These are phyloP conservation scores for Lactarius deliciosus DNA, from an alignment of 768 basidiomycete species.

Conservation along the genomic window DNA sequence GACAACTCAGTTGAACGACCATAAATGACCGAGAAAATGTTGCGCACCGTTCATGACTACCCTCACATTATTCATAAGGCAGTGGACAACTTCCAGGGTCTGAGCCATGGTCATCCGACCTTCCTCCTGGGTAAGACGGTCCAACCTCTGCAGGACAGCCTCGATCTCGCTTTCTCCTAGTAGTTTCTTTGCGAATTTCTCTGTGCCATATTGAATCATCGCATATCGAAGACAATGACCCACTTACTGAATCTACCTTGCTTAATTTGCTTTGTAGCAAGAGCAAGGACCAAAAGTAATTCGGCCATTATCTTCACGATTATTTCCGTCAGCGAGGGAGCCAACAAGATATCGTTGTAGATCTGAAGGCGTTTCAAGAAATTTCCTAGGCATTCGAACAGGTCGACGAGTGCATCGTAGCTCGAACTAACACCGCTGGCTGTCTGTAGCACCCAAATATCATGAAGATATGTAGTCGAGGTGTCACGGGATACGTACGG, in stretches of 20 bases:
- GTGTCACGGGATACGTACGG: too few relatives aligned
- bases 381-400: not conserved
- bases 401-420: not conserved
- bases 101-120: not conserved
- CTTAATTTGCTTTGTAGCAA: not conserved
- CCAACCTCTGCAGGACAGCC: not conserved
- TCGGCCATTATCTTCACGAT: not conserved
- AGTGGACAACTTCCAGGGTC: not conserved
- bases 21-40: too few relatives aligned
- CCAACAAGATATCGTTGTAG: not conserved
- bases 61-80: too few relatives aligned
- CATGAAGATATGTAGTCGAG: not conserved
- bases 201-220: not conserved
- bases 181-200: not conserved
- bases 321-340: not conserved
- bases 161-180: conserved; percentile 1
- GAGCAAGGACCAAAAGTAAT: not conserved
- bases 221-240: not conserved
- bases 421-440: not conserved
- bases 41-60: too few relatives aligned
- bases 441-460: not conserved
- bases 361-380: not conserved
- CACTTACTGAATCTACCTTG: not conserved
- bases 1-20: not conserved
- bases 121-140: conserved; percentile 1